Percentiles rank a stretch among this genome's conserved stretches.
phyloP scores from a whole-genome alignment of 257 asterid genomes.

The Misopates orontium region DNA sequence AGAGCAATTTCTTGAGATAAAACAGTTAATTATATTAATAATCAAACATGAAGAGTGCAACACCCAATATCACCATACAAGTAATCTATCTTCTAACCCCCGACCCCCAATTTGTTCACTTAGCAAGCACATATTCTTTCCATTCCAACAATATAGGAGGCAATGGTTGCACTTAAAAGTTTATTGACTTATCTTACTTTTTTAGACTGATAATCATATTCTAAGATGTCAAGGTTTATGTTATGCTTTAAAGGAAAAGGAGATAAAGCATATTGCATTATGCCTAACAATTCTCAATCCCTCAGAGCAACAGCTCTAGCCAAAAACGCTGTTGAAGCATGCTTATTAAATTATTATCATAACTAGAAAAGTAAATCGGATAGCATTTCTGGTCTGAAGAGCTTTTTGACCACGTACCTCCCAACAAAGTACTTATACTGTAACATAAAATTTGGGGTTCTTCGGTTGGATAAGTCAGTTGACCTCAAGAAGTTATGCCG shows the following conservation, averaged over 20 bases:
- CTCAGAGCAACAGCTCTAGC: background rate
- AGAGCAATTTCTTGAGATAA: constrained; percentile 11
- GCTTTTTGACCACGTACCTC: constrained; percentile 33
- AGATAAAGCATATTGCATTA: background rate
- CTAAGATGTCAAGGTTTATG: background rate
- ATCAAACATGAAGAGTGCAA: background rate
- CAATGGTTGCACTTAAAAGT: no score
- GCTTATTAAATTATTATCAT: no score
- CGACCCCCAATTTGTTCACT: no score
- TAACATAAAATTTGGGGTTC: constrained; percentile 43
- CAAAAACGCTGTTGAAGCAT: no score
- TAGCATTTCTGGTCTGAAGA: background rate
- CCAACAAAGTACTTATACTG: constrained; percentile 59
- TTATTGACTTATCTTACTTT: no score
- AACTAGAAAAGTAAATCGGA: background rate
- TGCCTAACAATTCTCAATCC: background rate
- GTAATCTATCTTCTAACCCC: no score
- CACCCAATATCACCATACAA: no score
- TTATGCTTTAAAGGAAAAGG: background rate
- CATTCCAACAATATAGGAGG: no score
- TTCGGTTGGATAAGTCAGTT: constrained; percentile 50
- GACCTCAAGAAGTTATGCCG: constrained; percentile 49
- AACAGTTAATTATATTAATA: constrained; percentile 8
- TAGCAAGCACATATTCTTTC: no score
- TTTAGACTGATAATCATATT: no score